Evolutionary conservation across 805 yeast genomes (phyloP).

Genomic region (Barnettozyma populi): DNA sequence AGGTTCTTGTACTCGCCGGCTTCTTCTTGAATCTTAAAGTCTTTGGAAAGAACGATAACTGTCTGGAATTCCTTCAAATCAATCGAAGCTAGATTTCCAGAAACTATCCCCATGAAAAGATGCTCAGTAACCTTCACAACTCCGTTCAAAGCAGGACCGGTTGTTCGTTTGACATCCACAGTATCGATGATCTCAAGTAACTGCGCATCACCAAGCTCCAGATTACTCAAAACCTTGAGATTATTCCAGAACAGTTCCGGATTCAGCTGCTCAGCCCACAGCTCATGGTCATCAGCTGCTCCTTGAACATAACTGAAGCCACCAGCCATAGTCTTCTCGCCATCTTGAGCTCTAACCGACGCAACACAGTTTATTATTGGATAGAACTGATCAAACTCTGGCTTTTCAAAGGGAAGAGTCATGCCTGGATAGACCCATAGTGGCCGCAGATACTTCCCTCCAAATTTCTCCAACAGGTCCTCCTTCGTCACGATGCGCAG

Average conservation of each 20-base stretch:
- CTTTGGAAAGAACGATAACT: slow-evolving; percentile 10
- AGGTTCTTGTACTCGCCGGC: background rate
- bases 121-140: slow-evolving; percentile 14
- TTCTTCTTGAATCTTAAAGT: background rate
- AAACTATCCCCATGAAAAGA: slow-evolving; percentile 23
- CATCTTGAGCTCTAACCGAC: slow-evolving; percentile 57
- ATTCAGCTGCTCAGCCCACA: slow-evolving; percentile 61
- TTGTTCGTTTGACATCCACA: background rate
- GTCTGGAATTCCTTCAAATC: slow-evolving; percentile 6
- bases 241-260: slow-evolving; percentile 56
- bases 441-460: slow-evolving; percentile 53
- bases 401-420: slow-evolving; percentile 30
- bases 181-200: slow-evolving; percentile 15
- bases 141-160: slow-evolving; percentile 6
- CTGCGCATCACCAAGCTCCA: slow-evolving; percentile 27
- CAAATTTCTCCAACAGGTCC: slow-evolving; percentile 28
- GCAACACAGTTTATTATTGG: slow-evolving; percentile 56
- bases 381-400: slow-evolving; percentile 27
- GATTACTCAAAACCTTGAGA: slow-evolving; percentile 25
- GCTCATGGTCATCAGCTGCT: slow-evolving; percentile 91
- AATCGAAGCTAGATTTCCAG: background rate
- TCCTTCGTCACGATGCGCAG: slow-evolving; percentile 36
- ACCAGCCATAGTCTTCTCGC: slow-evolving; percentile 34
- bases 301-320: slow-evolving; percentile 78
- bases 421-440: slow-evolving; percentile 63